Conservation (phyloP, 805 yeast genomes). For the Ogataea ramenticola region DNA sequence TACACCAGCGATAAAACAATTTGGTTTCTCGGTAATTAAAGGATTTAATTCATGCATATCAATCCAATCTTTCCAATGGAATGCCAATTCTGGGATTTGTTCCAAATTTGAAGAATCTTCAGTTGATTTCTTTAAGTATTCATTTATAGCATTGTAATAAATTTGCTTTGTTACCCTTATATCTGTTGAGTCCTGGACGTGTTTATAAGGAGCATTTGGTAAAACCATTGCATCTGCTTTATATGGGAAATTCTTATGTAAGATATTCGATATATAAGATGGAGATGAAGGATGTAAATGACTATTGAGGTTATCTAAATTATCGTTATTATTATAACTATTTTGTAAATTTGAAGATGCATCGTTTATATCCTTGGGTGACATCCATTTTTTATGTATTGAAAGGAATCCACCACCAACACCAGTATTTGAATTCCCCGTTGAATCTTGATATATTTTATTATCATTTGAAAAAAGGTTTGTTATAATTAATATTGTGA, state of each 20-base stretch:
- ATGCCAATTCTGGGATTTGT: slow-evolving; percentile 29
- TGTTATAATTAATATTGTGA: slow-evolving; percentile 7
- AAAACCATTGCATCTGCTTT: slow-evolving; percentile 23
- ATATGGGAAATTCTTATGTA: slow-evolving; percentile 24
- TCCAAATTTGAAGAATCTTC: slow-evolving; percentile 13
- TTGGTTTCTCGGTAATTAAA: slow-evolving; percentile 30
- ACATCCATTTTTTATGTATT: too few relatives aligned
- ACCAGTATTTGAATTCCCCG: too few relatives aligned
- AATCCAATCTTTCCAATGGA: slow-evolving; percentile 53
- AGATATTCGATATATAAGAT: slow-evolving; percentile 1
- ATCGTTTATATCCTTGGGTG: too few relatives aligned
- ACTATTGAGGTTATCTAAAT: slow-evolving; percentile 1
- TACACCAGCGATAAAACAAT: slow-evolving; percentile 38
- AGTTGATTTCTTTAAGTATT: slow-evolving; percentile 19
- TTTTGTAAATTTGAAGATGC: background rate
- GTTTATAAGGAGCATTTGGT: slow-evolving; percentile 32
- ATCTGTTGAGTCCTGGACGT: slow-evolving; percentile 28
- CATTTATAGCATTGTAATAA: slow-evolving; percentile 26
- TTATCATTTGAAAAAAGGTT: slow-evolving; percentile 1
- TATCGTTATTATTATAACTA: slow-evolving; percentile 1
- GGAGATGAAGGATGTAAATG: slow-evolving; percentile 1
- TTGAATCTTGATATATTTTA: background rate
- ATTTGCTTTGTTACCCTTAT: slow-evolving; percentile 26
- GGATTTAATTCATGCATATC: slow-evolving; percentile 38
- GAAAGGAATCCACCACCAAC: too few relatives aligned